Percentiles rank a stretch among this genome's conserved stretches.
These are phyloP conservation scores for Meripilus lineatus DNA, from an alignment of 1,284 basidiomycete species.

Conservation along the genomic window DNA sequence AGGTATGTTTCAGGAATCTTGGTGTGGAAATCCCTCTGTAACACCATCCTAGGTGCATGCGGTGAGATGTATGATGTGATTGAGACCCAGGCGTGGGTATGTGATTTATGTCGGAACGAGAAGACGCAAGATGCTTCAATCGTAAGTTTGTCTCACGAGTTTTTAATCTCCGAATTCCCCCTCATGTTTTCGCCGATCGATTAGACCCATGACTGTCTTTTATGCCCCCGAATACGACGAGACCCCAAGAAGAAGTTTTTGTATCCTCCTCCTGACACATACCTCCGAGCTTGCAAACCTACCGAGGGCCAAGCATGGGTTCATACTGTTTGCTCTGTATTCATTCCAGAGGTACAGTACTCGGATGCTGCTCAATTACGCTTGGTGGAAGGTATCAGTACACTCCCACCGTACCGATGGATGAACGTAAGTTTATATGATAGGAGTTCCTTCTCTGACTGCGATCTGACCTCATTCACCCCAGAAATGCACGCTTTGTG, in stretches of 20 bases:
- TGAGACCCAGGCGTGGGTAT: conserved; percentile 69
- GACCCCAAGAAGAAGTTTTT: conserved; percentile 44
- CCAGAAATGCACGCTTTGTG: conserved; percentile 63
- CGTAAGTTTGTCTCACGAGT: conserved; percentile 37
- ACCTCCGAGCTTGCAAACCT: conserved; percentile 84
- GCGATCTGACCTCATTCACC: not conserved
- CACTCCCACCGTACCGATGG: conserved; percentile 64
- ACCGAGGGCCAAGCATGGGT: conserved; percentile 94
- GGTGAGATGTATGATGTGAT: conserved; percentile 65
- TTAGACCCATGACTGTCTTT: conserved; percentile 68
- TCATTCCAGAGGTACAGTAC: conserved; percentile 79
- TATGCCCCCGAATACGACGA: conserved; percentile 59
- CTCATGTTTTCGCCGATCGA: conserved; percentile 1
- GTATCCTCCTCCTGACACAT: conserved; percentile 53
- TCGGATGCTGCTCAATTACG: conserved; percentile 70
- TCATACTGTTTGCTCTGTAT: conserved; percentile 87
- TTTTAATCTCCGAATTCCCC: not conserved
- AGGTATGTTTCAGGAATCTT: too few relatives aligned
- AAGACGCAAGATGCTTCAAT: conserved; percentile 72
- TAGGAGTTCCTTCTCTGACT: not conserved
- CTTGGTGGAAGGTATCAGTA: conserved; percentile 84
- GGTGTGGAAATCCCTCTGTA: too few relatives aligned
- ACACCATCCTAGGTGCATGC: conserved; percentile 47
- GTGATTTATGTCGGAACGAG: conserved; percentile 82
- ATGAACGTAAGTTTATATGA: conserved; percentile 45